A percentile compares a stretch with the other conserved stretches of the same genome.
phyloP scores from a whole-genome alignment of 2,329 filamentous ascomycete genomes.

The Chaetomiaceae sp. region DNA sequence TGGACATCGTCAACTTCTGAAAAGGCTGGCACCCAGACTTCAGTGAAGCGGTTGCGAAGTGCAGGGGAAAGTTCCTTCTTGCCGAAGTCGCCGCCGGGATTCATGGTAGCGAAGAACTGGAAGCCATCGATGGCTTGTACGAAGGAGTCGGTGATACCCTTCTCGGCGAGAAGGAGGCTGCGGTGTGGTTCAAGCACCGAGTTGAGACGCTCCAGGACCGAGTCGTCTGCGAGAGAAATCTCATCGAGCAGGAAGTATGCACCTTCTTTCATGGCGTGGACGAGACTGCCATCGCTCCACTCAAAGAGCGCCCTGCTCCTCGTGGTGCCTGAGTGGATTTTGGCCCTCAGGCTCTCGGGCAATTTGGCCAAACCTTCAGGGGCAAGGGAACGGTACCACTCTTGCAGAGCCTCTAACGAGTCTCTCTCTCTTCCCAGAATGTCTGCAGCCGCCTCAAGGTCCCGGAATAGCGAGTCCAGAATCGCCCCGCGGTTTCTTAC shows the following conservation, averaged over 20 bases:
- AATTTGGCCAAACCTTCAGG: constrained; percentile 42
- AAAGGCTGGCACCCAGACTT: constrained; percentile 94
- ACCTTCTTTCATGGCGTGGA: constrained; percentile 87
- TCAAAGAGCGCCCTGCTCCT: constrained; percentile 86
- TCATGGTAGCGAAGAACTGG: constrained; percentile 98
- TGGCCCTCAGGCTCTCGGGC: constrained; percentile 44
- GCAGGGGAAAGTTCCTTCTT: constrained; percentile 97
- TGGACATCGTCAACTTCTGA: constrained; percentile 81
- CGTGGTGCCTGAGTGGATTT: constrained; percentile 45
- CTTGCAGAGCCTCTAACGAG: constrained; percentile 53
- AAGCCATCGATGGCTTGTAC: constrained; percentile 74
- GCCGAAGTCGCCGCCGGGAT: constrained; percentile 95
- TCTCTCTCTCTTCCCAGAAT: constrained; percentile 38
- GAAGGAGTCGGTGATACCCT: constrained; percentile 78
- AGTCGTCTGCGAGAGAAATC: constrained; percentile 96
- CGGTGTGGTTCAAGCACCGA: constrained; percentile 89
- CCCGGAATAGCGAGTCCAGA: constrained; percentile 58
- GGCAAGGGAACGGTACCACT: constrained; percentile 53
- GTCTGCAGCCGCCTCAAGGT: constrained; percentile 49
- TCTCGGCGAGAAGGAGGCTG: constrained; percentile 86
- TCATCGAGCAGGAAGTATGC: constrained; percentile 94
- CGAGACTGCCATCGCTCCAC: constrained; percentile 91
- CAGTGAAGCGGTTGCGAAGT: constrained; percentile 91
- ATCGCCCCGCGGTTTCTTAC: constrained; percentile 78
- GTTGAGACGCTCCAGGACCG: constrained; percentile 91